A percentile compares a stretch with the other conserved stretches of the same genome.
Conservation (phyloP, 2,329 filamentous ascomycete species). For the Ophiostoma populinum region DNA sequence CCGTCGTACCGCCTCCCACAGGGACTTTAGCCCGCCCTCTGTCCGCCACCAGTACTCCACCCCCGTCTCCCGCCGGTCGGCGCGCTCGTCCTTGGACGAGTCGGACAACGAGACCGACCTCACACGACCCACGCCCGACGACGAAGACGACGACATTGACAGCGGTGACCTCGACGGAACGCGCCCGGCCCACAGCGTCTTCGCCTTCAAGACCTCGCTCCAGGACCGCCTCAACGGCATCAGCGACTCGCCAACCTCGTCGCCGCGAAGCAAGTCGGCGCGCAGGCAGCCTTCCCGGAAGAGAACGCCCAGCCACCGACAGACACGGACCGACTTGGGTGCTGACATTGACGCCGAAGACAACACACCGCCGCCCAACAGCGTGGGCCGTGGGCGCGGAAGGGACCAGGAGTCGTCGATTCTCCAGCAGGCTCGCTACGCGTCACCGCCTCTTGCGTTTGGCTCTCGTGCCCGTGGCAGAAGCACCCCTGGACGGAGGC, state of each 20-base stretch:
- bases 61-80: conserved; percentile 20
- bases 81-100: conserved; percentile 20
- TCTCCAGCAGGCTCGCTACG: not conserved
- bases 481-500: conserved; percentile 5
- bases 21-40: conserved; percentile 17
- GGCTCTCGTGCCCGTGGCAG: conserved; percentile 2
- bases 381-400: not conserved
- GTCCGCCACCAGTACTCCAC: conserved; percentile 22
- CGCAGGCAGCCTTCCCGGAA: conserved; percentile 1
- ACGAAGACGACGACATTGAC: conserved; percentile 13
- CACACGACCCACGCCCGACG: conserved; percentile 19
- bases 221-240: conserved; percentile 7
- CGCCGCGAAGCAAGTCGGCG: not conserved
- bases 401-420: not conserved
- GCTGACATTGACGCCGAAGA: not conserved
- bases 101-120: conserved; percentile 23
- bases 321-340: not conserved
- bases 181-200: conserved; percentile 6
- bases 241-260: conserved; percentile 1
- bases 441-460: conserved; percentile 1
- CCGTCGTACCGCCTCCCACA: conserved; percentile 15
- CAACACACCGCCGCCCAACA: not conserved
- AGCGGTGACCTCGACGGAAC: conserved; percentile 16
- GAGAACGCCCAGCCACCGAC: not conserved
- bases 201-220: conserved; percentile 7